Evolutionary conservation across 1,284 basidiomycete species (phyloP), one percentile per base, ranked within the genome.

Genomic region (Leccinum glutinopallens): DNA sequence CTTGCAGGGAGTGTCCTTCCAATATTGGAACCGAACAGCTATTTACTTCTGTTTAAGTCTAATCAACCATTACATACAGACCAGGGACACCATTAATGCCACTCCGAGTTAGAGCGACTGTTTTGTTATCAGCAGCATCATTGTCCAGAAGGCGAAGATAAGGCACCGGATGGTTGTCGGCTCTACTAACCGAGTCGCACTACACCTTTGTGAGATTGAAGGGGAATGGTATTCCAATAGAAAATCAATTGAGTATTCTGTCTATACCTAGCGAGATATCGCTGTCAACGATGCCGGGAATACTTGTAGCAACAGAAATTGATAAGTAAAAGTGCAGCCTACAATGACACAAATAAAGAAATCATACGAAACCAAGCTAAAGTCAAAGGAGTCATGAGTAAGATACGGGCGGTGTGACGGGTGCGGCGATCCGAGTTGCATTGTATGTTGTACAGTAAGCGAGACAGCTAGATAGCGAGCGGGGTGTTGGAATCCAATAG

Each of bases 231-330:
- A 65, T 63, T 65, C 60, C 65, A 63, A 64, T 70, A 71, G 53
- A 65, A 59, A 72, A 67, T 59, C 25, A 66, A 58, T 33, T n/a
- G 58, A 66, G 63, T 65, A 63, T 65, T 71, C 63, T 73, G 69
- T 75, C 71, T 75, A 75, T 65, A 64, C 67, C 60, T 68, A 66
- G 62, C 43, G 69, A 75, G 74, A 76, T 73, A 76, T 76, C 67
- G 65, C 64, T 70, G 73, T 61, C 63, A 41, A 41, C 15, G 39
- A 65, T 71, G 69, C 22, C 19, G 71, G 73, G 73, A 70, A 74
- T 76, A 75, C 65, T 67, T 70, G 74, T 75, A 70, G 65, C 74
- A 73, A 74, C 71, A 75, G 67, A 56, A 67, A 65, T 59, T 51
- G 69, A 71, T 74, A 76, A 74, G 73, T 76, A 71, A 65, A 64